Evolutionary conservation across 2,329 filamentous ascomycete species (phyloP), one percentile per base, ranked within the genome.

Genomic region (Chaetomium sp.): DNA sequence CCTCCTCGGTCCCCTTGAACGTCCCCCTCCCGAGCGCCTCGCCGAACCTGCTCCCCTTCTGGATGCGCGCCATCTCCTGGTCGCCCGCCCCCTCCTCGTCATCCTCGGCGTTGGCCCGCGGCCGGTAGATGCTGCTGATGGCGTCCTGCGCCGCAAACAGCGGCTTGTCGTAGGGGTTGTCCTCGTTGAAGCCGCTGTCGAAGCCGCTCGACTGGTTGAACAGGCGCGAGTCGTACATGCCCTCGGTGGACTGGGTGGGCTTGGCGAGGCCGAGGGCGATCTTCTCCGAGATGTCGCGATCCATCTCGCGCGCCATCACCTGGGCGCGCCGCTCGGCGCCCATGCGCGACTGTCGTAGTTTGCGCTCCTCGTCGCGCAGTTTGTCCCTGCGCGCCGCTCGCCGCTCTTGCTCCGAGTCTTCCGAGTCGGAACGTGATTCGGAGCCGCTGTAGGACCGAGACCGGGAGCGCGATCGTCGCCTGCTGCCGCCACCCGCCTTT

Each of bases 121-220:
- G 92, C 38, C 93, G 86, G 78, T 99, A 99, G 70, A 99, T 98
- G 76, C 89, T 94, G 79, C 87, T 95, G 72, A 97, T 92, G 9
- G 92, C 94, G 74, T 98, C 94, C 75, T 97, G 93, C 16, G 95
- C 94, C 0, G 93, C 93, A 75, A 99, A 99, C 8, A 99, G 82
- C 23, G 95, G 95, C 79, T 98, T 98, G 77, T 98, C 95, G 79
- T 98, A 99, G 0, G 89, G 88, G 74, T 99, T 95, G 76, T 99
- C 95, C 77, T 99, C 95, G 77, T 99, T 99, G 83, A 97, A 93
- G 0, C 94, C 95, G 60, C 88, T 86, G 71, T 93, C 90, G 75
- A 99, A 96, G 0, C 95, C 95, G 71, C 90, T 93, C 6, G 88
- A 90, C 78, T 96, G 92, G 78, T 98, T 97, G 79, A 99, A 99